Evolutionary conservation across 305 asterid species (phyloP).

Genomic region (Fraxinus sp.): DNA sequence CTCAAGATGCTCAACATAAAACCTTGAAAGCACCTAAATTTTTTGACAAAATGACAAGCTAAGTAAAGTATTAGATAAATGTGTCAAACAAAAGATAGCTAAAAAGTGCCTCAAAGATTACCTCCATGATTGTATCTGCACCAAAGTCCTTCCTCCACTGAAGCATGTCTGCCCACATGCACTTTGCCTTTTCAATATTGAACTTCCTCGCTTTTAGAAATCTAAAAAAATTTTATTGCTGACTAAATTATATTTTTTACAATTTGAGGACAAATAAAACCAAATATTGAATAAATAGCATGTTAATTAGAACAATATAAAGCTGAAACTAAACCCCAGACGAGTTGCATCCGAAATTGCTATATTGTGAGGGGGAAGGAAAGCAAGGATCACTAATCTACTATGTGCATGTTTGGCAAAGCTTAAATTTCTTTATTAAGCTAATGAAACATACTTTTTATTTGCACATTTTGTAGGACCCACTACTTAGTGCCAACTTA

Average conservation of each 20-base stretch:
- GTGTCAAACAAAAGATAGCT: background rate
- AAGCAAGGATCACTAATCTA: background rate
- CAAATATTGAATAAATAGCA: background rate
- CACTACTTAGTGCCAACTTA: background rate
- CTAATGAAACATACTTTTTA: background rate
- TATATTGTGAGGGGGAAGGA: background rate
- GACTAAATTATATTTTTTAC: background rate
- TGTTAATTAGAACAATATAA: background rate
- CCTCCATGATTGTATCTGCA: constrained; percentile 68
- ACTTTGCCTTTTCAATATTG: constrained; percentile 54
- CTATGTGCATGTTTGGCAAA: background rate
- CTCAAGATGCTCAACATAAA: background rate
- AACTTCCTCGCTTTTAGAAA: constrained; percentile 80
- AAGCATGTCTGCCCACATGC: constrained; percentile 83
- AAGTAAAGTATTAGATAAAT: background rate
- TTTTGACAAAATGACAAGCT: background rate
- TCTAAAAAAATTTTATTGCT: constrained; percentile 38
- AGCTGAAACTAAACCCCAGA: background rate
- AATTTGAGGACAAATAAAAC: background rate
- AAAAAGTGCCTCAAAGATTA: constrained; percentile 21
- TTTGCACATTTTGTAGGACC: background rate
- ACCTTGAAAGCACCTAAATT: background rate
- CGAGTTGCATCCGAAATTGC: background rate
- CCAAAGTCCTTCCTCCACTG: constrained; percentile 72
- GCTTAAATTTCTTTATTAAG: background rate